Conservation (phyloP, 805 yeast genomes). For the Wickerhamomyces alni region DNA sequence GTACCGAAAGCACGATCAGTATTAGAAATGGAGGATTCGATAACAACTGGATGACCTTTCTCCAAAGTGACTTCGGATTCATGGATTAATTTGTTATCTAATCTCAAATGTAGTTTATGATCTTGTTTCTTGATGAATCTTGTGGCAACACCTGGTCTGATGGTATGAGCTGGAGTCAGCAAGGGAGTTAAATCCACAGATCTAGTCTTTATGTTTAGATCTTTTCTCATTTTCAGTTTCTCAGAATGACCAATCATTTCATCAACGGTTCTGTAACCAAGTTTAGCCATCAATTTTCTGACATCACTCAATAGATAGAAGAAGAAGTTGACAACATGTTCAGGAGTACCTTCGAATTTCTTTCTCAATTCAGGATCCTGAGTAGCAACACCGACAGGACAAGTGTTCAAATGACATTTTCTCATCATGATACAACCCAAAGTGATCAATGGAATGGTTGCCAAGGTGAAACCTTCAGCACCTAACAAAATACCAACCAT, state of each 20-base stretch:
- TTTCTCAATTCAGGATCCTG: slow-evolving; percentile 92
- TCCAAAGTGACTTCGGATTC: slow-evolving; percentile 95
- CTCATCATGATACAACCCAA: slow-evolving; percentile 98
- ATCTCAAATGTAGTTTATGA: slow-evolving; percentile 84
- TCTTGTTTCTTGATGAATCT: slow-evolving; percentile 90
- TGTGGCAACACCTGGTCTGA: slow-evolving; percentile 96
- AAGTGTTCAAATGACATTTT: slow-evolving; percentile 87
- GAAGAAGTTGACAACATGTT: slow-evolving; percentile 96
- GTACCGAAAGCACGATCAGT: slow-evolving; percentile 97
- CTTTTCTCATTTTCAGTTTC: slow-evolving; percentile 78
- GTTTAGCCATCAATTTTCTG: slow-evolving; percentile 86
- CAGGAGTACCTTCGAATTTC: slow-evolving; percentile 95
- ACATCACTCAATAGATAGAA: slow-evolving; percentile 91
- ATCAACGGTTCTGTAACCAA: slow-evolving; percentile 92
- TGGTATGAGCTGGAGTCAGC: slow-evolving; percentile 92
- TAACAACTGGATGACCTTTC: slow-evolving; percentile 91
- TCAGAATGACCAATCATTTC: slow-evolving; percentile 99
- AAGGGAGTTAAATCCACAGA: slow-evolving; percentile 89
- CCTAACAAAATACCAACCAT: slow-evolving; percentile 95
- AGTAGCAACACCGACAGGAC: slow-evolving; percentile 98
- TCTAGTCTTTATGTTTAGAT: slow-evolving; percentile 84
- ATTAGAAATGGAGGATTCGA: slow-evolving; percentile 88
- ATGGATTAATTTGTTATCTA: slow-evolving; percentile 93
- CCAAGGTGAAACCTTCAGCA: slow-evolving; percentile 98
- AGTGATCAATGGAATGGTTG: slow-evolving; percentile 94